phyloP scores from a whole-genome alignment of 2,329 filamentous ascomycete species.

The Zasmidium cellare region DNA sequence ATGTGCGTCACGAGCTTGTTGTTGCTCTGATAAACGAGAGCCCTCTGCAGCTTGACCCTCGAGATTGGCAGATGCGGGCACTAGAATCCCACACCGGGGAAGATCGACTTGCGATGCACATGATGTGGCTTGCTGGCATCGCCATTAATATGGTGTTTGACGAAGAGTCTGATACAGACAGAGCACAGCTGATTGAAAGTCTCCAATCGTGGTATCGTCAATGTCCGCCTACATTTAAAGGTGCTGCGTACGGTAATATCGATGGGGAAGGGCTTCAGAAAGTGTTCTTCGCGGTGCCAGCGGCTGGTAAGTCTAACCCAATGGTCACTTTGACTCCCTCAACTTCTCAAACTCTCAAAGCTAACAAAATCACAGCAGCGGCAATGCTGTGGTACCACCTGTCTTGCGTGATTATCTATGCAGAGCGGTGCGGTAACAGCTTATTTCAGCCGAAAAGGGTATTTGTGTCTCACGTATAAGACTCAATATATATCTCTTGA shows the following conservation, averaged over 20 bases:
- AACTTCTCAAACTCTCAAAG: too few relatives aligned
- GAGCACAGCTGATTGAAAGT: neutral
- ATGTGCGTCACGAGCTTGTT: neutral
- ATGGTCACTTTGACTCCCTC: too few relatives aligned
- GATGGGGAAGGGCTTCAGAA: neutral
- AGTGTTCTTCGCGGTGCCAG: neutral
- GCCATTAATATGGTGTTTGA: neutral
- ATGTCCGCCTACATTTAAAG: neutral
- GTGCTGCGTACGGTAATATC: neutral
- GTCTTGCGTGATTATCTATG: neutral
- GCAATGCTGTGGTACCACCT: neutral
- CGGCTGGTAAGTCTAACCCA: neutral
- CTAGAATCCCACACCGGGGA: neutral
- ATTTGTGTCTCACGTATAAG: too few relatives aligned
- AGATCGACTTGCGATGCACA: neutral
- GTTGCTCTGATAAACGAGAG: neutral
- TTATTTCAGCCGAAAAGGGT: neutral
- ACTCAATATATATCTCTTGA: too few relatives aligned
- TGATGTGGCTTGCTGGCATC: neutral
- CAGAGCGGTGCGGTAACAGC: neutral
- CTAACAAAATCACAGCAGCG: neutral
- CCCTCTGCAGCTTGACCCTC: neutral
- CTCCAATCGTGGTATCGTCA: neutral
- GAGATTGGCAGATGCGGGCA: neutral
- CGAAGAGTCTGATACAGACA: neutral